Evolutionary conservation across 139 green algal species (phyloP), one percentile per base, ranked within the genome.

Genomic region (Coelastrella sp.): DNA sequence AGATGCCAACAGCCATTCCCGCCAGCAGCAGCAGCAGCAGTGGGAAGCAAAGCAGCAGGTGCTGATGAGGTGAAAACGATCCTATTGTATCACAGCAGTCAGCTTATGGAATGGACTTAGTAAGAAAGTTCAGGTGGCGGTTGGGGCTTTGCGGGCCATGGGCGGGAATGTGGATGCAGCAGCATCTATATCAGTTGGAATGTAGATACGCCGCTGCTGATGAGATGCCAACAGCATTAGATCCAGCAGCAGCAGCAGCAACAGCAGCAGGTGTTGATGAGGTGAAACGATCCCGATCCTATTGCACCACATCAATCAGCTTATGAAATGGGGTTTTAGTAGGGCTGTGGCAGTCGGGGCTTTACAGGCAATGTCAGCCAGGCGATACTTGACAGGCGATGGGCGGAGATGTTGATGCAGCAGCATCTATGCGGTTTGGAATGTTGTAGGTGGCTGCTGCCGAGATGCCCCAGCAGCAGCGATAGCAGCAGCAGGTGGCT

Each of bases 121-220:
- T 7, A 64, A 87, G 11, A 91, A 94, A 32, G 86, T 96, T 47
- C 32, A 47, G 32, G 32, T 47, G 82, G 92, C 90, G 5, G 20
- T 94, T 20, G 68, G 92, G 83, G 96, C 96, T n/a, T 93, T 98
- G 90, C 57, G 91, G 22, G 91, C 88, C n/a, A 87, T 93, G 10
- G 84, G 80, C 54, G 96, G 96, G 5, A 94, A 98, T 66, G 95
- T 95, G 57, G 97, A 98, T n/a, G 73, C 92, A 19, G 97, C 97
- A 0, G 96, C 95, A 0, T 90, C 92, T 13, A 85, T 98, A 47
- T 88, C 98, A 84, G 98, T 98, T 79, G 93, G 92, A 17, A 87
- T 87, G 81, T 87, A 80, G 64, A 47, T 47, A 47, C 32, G 32
- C 32, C 32, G 32, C 32, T 47, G 32, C 32, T 47, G 32, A 47